Base-by-base conservation (phyloP, 1,284 basidiomycete genomes). In the Chiua sp. region DNA sequence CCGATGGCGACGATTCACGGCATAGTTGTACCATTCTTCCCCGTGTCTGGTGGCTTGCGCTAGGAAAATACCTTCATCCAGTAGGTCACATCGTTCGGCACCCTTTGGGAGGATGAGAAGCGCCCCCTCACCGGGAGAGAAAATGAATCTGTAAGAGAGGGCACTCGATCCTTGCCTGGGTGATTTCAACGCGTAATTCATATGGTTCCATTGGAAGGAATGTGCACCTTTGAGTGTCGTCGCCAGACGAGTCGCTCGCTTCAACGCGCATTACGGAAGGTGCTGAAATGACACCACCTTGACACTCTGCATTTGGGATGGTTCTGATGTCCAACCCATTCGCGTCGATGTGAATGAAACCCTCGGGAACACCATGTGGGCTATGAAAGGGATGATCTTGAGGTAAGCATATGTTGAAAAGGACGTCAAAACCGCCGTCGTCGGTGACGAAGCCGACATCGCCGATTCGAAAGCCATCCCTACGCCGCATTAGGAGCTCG, bases 341-440 rank as follows among this genome's bases (percentile, higher is more conserved):
- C 4, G 33, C 52, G 10, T 42, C 12, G 46, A 65, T 48, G 18
- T 33, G 44, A 10, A 47, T 63, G 23, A 65, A 65, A 35, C 54
- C 60, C 4, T 54, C 30, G 4, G 65, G 66, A 2, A 66, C 63
- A 7, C 65, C 63, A 30, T 30, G 20, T 16, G 26, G 53, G 49
- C 44, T 23, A 42, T 70, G 61, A 18, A 70, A 59, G 12, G 56
- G 53, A 28, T 68, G 53, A 8, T 56, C 56, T 10, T 4, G 55
- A 7, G 67, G 60, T 12, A 68, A 53, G 42, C 63, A 68, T 13
- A 74, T 66, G 42, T 72, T 75, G 63, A 76, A 74, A 4, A 75
- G 59, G 23, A 67, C 62, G 22, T 69, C 66, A 20, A 75, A 74
- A 3, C 56, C 60, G 2, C 73, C 73, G 20, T 68, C 59, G 0